These are phyloP conservation scores for Ogataea paraovalis DNA, from an alignment of 805 yeast species.

Conservation along the genomic window DNA sequence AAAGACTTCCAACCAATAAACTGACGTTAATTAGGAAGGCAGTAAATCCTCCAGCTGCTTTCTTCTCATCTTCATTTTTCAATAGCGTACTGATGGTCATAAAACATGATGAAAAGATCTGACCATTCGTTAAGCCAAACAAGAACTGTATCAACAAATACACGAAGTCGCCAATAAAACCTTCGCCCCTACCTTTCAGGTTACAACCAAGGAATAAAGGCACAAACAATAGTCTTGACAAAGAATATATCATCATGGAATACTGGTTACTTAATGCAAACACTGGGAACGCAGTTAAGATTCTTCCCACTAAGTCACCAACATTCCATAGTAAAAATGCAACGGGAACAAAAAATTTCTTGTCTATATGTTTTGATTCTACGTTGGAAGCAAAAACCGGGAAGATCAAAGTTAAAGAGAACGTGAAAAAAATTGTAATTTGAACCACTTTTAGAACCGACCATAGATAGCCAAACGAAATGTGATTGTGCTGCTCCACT, in stretches of 20 bases:
- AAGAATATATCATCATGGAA: slow-evolving; percentile 49
- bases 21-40: slow-evolving; percentile 77
- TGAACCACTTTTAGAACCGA: slow-evolving; percentile 60
- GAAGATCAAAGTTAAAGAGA: slow-evolving; percentile 70
- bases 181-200: slow-evolving; percentile 38
- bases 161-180: slow-evolving; percentile 52
- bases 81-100: slow-evolving; percentile 27
- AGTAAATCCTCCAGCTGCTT: slow-evolving; percentile 94
- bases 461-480: slow-evolving; percentile 62
- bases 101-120: slow-evolving; percentile 72
- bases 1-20: slow-evolving; percentile 70
- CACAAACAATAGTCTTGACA: slow-evolving; percentile 53
- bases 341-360: slow-evolving; percentile 59
- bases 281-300: slow-evolving; percentile 50
- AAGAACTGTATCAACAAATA: slow-evolving; percentile 67
- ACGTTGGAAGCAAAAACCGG: slow-evolving; percentile 86
- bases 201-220: slow-evolving; percentile 74
- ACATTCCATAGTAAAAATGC: slow-evolving; percentile 82
- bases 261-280: slow-evolving; percentile 42
- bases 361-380: slow-evolving; percentile 39
- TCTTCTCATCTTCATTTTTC: slow-evolving; percentile 55
- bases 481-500: slow-evolving; percentile 30
- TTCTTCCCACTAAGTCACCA: slow-evolving; percentile 82
- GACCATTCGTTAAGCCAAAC: slow-evolving; percentile 90
- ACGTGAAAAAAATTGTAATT: slow-evolving; percentile 66